Evolutionary conservation across 2,329 filamentous ascomycete species (phyloP).

Genomic region (Colletotrichum aenigma): DNA sequence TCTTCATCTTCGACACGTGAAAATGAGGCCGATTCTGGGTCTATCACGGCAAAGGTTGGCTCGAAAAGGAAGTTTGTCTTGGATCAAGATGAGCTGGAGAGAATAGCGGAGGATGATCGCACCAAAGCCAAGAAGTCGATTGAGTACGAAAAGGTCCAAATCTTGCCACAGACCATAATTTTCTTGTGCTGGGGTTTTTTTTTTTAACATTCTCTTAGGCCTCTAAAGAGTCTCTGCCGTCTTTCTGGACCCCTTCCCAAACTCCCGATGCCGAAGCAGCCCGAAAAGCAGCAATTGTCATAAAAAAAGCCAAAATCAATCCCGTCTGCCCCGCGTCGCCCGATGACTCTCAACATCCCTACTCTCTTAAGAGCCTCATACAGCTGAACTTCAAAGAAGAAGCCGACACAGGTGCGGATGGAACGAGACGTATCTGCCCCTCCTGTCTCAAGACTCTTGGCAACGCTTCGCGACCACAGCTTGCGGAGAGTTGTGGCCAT

Average conservation of each 20-base stretch:
- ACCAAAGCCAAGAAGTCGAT: constrained; percentile 72
- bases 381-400: constrained; percentile 80
- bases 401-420: constrained; percentile 49
- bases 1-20: neutral
- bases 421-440: constrained; percentile 68
- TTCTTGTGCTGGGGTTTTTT: neutral
- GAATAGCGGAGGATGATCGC: constrained; percentile 73
- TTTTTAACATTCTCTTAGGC: constrained; percentile 9
- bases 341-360: constrained; percentile 68
- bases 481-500: constrained; percentile 89
- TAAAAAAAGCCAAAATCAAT: constrained; percentile 67
- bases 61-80: constrained; percentile 80
- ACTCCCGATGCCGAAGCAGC: constrained; percentile 61
- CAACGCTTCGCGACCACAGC: constrained; percentile 81
- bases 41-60: constrained; percentile 21
- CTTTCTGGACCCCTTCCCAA: constrained; percentile 91
- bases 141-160: constrained; percentile 70
- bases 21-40: neutral
- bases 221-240: constrained; percentile 60
- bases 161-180: neutral
- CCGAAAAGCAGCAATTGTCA: neutral
- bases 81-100: constrained; percentile 75
- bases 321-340: constrained; percentile 80
- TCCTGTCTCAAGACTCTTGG: constrained; percentile 83
- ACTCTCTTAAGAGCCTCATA: constrained; percentile 80